Base-by-base conservation (phyloP, 2,329 filamentous ascomycete species). In the Oidium heveae region DNA sequence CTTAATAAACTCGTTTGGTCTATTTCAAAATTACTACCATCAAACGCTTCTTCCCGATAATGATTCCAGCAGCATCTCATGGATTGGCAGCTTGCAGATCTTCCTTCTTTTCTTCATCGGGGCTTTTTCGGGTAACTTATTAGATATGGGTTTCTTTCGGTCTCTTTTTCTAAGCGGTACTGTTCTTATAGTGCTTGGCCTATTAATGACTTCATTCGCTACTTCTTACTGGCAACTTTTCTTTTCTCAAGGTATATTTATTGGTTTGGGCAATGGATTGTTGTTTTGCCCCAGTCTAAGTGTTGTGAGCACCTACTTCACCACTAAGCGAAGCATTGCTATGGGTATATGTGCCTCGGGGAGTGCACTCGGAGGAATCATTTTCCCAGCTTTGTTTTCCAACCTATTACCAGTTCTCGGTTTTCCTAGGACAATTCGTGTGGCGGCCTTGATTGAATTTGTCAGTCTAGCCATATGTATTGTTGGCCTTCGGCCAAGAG, bases 361-460 rank as follows among this genome's bases (percentile, higher is more conserved):
- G 0, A 64, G 60, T n/a, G 66, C 65, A 0, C 66, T 66, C 1
- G 68, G 68, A 6, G 71, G 72, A 0, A 63, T 74, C 10, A 57
- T 74, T 1, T 71, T 70, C 56, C 69, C 72, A 0, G 62, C 67
- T 20, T 66, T 74, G 37, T 65, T 71, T 4, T 65, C 69, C 44
- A 62, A 66, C 36, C 58, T 73, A 7, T 58, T 73, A 4, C 66
- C 66, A 1, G 59, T 57, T 24, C 63, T 72, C 33, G 71, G 70
- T 2, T 73, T 72, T 61, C 61, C 61, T 1, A 72, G 71, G 70
- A 69, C 72, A 0, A 66, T 72, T 39, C 66, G 71, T 34, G 62
- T 67, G 3, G 62, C 75, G 43, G 72, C 67, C 0, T 72, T 75
- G 55, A 65, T 74, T 22, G 65, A 70, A 28, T 58, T 72, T 9